Conservation (phyloP, 2,329 filamentous ascomycete genomes). For the Byssothecium circinans region DNA sequence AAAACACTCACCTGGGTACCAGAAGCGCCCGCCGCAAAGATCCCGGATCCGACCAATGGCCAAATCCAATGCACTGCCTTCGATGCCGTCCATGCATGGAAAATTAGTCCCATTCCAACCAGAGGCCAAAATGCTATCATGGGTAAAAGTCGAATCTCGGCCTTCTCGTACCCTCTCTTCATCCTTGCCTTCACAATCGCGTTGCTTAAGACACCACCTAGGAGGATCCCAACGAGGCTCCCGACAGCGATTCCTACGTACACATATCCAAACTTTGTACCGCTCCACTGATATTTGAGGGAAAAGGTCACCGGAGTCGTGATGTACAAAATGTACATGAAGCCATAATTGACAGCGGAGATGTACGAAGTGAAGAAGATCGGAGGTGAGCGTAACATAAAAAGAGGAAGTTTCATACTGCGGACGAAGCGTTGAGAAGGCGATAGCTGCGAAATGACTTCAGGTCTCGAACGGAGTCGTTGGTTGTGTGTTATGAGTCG, state of each 20-base stretch:
- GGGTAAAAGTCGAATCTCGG: conserved; percentile 13
- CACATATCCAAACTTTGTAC: conserved; percentile 5
- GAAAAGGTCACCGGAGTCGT: background rate
- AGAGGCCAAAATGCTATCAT: conserved; percentile 12
- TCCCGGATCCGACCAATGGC: conserved; percentile 51
- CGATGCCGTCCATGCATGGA: conserved; percentile 14
- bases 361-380: background rate
- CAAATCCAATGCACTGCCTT: conserved; percentile 16
- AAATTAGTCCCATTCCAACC: conserved; percentile 31
- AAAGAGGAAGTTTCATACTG: background rate
- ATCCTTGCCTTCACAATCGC: conserved; percentile 21
- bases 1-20: conserved; percentile 10
- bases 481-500: background rate
- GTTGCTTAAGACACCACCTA: conserved; percentile 31
- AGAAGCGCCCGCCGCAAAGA: conserved; percentile 44
- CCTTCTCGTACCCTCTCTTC: conserved; percentile 13
- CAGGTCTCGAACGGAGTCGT: background rate
- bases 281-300: conserved; percentile 28
- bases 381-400: background rate
- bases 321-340: background rate
- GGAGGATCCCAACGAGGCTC: conserved; percentile 35
- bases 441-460: background rate
- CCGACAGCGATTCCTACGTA: conserved; percentile 53
- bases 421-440: background rate
- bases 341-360: background rate